phyloP scores from a whole-genome alignment of 2,329 filamentous ascomycete genomes.

The Dactylellina sp. region DNA sequence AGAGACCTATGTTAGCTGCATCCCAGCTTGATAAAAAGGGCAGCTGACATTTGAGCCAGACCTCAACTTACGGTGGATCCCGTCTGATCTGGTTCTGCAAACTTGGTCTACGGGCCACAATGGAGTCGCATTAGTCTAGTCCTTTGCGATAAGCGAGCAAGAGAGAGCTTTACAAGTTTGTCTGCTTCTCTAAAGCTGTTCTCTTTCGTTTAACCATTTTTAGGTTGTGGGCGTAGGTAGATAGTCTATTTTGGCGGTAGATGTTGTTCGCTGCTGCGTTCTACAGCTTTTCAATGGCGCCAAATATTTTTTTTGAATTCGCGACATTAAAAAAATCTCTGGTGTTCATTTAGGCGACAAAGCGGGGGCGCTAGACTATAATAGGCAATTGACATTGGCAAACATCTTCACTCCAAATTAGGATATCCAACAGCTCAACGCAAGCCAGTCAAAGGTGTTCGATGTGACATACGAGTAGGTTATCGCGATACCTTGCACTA shows the following conservation, averaged over 20 bases:
- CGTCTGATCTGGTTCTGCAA: constrained; percentile 61
- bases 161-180: constrained; percentile 58
- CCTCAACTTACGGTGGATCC: constrained; percentile 58
- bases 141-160: constrained; percentile 11
- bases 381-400: not conserved
- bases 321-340: constrained; percentile 22
- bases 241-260: not conserved
- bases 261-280: not conserved
- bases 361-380: not conserved
- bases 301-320: constrained; percentile 22
- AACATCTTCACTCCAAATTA: constrained; percentile 3
- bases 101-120: constrained; percentile 58
- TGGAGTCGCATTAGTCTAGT: constrained; percentile 13
- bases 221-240: not conserved
- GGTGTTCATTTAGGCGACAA: constrained; percentile 20
- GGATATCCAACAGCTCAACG: constrained; percentile 29
- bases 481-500: no score
- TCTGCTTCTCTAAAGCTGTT: constrained; percentile 60
- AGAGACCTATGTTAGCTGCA: constrained; percentile 15
- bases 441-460: not conserved
- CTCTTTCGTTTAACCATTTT: constrained; percentile 61
- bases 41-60: constrained; percentile 38
- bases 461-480: no score
- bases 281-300: not conserved
- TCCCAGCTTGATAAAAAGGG: constrained; percentile 2